Percentiles rank a stretch among this genome's conserved stretches.
Evolutionary conservation across 2,329 filamentous ascomycete genomes (phyloP).

Genomic region (Aspergillus hortae): DNA sequence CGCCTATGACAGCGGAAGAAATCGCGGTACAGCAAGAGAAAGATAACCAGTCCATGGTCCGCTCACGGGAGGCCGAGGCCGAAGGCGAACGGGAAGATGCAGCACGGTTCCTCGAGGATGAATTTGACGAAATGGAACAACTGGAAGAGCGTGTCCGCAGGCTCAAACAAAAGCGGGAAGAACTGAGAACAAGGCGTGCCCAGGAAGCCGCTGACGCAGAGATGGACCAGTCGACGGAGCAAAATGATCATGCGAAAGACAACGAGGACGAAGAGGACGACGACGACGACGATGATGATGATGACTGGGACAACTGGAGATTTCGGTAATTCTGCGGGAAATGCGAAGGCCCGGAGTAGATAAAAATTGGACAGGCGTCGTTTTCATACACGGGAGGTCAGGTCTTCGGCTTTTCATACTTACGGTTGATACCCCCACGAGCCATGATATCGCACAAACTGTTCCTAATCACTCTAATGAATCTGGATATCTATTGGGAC

Average conservation of each 20-base stretch:
- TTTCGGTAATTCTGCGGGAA: slow-evolving; percentile 27
- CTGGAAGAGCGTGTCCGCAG: slow-evolving; percentile 67
- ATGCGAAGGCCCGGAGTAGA: slow-evolving; percentile 15
- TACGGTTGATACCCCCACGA: slow-evolving; percentile 34
- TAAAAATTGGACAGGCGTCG: slow-evolving; percentile 19
- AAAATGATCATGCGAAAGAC: slow-evolving; percentile 40
- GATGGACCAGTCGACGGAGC: slow-evolving; percentile 25
- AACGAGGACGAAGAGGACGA: slow-evolving; percentile 28
- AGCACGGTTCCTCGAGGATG: slow-evolving; percentile 66
- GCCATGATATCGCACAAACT: slow-evolving; percentile 16
- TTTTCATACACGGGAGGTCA: slow-evolving; percentile 22
- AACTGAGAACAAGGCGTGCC: slow-evolving; percentile 49
- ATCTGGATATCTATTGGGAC: slow-evolving; percentile 7
- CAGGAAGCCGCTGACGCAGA: slow-evolving; percentile 23
- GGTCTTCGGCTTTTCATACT: slow-evolving; percentile 23
- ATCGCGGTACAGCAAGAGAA: slow-evolving; percentile 53
- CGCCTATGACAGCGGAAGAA: slow-evolving; percentile 63
- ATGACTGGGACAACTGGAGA: slow-evolving; percentile 45
- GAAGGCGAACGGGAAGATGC: slow-evolving; percentile 76
- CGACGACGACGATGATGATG: slow-evolving; percentile 56
- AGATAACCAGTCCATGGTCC: slow-evolving; percentile 42
- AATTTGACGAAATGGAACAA: slow-evolving; percentile 80
- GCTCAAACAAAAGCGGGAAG: slow-evolving; percentile 68
- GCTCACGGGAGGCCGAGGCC: slow-evolving; percentile 49
- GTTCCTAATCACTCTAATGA: slow-evolving; percentile 13